Conservation (phyloP, 257 asterid species). For the Solanum stenotomum region DNA sequence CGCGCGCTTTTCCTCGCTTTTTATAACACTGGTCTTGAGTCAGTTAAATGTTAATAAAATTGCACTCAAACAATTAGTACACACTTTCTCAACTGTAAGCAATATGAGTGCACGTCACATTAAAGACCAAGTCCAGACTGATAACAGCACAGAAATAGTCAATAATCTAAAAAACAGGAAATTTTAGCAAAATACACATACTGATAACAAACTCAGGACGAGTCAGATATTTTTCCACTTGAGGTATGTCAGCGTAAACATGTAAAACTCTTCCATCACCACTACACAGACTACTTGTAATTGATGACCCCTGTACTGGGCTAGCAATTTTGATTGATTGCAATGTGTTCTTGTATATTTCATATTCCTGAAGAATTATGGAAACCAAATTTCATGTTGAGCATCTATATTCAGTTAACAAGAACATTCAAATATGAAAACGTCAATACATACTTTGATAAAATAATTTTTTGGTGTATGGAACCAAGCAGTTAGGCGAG, state of each 20-base stretch:
- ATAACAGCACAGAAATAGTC: conserved; percentile 1
- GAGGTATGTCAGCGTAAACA: conserved; percentile 86
- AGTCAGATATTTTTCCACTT: conserved; percentile 68
- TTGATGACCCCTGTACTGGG: conserved; percentile 20
- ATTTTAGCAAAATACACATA: conserved; percentile 22
- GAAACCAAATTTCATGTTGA: not conserved
- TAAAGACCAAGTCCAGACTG: not conserved
- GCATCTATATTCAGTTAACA: not conserved
- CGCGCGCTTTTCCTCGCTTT: no score
- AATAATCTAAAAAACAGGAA: not conserved
- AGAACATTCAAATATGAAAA: not conserved
- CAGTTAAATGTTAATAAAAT: not conserved
- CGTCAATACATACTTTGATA: conserved; percentile 42
- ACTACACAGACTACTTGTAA: conserved; percentile 29
- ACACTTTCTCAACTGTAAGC: not conserved
- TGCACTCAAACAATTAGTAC: not conserved
- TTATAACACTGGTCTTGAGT: not conserved
- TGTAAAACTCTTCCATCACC: conserved; percentile 48
- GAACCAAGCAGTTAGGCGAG: conserved; percentile 99
- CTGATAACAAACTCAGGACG: conserved; percentile 80
- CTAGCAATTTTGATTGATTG: conserved; percentile 30
- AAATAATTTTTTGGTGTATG: conserved; percentile 82
- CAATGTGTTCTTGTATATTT: conserved; percentile 41
- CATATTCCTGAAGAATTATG: conserved; percentile 46
- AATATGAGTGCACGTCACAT: not conserved